Conservation (phyloP, 768 basidiomycete species). For the Calocera viscosa region DNA sequence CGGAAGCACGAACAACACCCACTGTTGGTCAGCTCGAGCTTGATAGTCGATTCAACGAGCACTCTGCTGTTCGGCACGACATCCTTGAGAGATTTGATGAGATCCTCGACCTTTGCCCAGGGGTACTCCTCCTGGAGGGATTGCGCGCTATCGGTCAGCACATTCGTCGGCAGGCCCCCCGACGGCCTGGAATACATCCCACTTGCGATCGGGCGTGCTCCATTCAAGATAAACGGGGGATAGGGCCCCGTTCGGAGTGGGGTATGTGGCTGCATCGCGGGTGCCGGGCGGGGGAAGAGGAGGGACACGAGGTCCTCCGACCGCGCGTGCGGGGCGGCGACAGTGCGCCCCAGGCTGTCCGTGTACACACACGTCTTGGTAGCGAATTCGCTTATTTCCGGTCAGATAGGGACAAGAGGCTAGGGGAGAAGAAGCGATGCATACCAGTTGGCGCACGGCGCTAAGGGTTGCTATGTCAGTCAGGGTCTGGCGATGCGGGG, state of each 20-base stretch:
- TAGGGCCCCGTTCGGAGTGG: not conserved
- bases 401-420: not conserved
- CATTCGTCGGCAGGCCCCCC: not conserved
- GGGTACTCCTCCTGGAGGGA: not conserved
- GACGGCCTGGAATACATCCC: not conserved
- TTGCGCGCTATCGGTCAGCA: not conserved
- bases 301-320: not conserved
- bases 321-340: slow-evolving; percentile 21
- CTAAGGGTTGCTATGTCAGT: slow-evolving; percentile 12
- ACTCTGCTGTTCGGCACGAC: not conserved
- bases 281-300: not conserved
- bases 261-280: not conserved
- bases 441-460: slow-evolving; percentile 17
- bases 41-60: not conserved
- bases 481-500: not conserved
- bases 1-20: too few relatives aligned
- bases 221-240: not conserved
- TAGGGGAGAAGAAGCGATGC: not conserved
- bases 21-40: slow-evolving; percentile 4
- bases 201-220: not conserved
- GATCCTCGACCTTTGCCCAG: not conserved
- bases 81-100: not conserved
- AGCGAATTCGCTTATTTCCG: slow-evolving; percentile 51
- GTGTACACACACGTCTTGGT: slow-evolving; percentile 73
- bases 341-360: slow-evolving; percentile 63